These are phyloP conservation scores for Citrus glauca DNA, from an alignment of 345 rosid genomes.

Conservation along the genomic window DNA sequence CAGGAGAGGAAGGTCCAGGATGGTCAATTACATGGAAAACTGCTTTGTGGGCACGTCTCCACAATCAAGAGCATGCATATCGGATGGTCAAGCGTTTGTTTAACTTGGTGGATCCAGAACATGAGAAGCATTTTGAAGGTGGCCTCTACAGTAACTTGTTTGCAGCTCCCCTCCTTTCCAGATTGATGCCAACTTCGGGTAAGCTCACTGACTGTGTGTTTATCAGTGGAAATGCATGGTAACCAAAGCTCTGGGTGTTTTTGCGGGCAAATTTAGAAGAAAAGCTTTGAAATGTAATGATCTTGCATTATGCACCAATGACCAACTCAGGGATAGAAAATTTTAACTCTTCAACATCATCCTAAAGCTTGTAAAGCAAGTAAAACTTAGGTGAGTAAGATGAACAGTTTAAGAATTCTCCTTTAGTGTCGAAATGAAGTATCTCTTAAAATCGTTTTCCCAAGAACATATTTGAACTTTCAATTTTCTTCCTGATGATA, in stretches of 20 bases:
- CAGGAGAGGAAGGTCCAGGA: slow-evolving; percentile 97
- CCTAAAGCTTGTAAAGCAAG: neutral
- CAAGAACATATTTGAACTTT: neutral
- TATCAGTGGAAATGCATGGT: neutral
- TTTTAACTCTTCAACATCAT: neutral
- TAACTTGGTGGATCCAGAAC: slow-evolving; percentile 70
- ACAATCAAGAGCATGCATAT: slow-evolving; percentile 66
- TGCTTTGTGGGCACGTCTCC: slow-evolving; percentile 85
- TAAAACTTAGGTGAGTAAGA: neutral
- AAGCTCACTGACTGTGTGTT: slow-evolving; percentile 11
- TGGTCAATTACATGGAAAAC: slow-evolving; percentile 95
- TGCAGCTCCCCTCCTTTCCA: slow-evolving; percentile 95
- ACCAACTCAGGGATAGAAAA: neutral
- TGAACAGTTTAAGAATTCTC: neutral
- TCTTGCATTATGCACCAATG: neutral
- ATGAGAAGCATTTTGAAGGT: slow-evolving; percentile 58
- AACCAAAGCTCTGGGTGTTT: neutral
- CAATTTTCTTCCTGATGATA: no score
- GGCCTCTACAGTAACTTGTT: slow-evolving; percentile 89
- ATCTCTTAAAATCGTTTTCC: neutral
- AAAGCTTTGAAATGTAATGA: neutral
- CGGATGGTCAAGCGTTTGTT: slow-evolving; percentile 69
- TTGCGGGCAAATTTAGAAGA: neutral
- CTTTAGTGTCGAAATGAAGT: neutral
- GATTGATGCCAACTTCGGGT: slow-evolving; percentile 99